phyloP scores from a whole-genome alignment of 1,284 basidiomycete species.

The Inonotus hispidus region DNA sequence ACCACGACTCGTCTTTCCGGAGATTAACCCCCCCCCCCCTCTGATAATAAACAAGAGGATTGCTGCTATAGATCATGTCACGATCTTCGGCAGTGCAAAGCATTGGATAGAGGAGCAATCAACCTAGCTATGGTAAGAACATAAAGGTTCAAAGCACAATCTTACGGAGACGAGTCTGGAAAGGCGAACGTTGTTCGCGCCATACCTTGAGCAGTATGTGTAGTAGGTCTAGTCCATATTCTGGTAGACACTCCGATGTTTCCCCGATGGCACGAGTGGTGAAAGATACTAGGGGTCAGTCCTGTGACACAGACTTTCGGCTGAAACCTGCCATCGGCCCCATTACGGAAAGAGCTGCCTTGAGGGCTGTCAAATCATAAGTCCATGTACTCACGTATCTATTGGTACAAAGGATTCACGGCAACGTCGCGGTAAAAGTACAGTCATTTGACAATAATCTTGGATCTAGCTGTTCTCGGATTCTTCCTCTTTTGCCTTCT shows the following conservation, averaged over 20 bases:
- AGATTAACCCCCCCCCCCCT: conserved; percentile 35
- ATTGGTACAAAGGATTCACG: background rate
- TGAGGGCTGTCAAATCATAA: background rate
- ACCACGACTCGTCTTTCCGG: conserved; percentile 29
- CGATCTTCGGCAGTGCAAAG: background rate
- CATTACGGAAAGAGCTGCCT: background rate
- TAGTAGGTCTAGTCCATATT: background rate
- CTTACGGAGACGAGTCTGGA: background rate
- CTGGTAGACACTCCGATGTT: background rate
- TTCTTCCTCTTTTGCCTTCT: conserved; percentile 47
- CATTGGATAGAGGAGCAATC: background rate
- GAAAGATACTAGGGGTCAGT: background rate
- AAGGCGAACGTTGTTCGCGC: background rate
- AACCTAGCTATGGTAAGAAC: background rate
- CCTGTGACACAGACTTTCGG: background rate
- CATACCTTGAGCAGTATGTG: background rate
- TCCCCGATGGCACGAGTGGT: background rate
- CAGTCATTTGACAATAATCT: conserved; percentile 1
- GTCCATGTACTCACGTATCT: background rate
- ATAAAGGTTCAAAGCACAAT: background rate
- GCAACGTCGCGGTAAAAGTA: background rate
- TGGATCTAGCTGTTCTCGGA: background rate
- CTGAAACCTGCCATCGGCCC: background rate
- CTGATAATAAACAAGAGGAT: conserved; percentile 33
- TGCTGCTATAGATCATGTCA: conserved; percentile 24